These are phyloP conservation scores for Aphanomyces stellatus DNA, from an alignment of 352 stramenopile species.

Conservation along the genomic window DNA sequence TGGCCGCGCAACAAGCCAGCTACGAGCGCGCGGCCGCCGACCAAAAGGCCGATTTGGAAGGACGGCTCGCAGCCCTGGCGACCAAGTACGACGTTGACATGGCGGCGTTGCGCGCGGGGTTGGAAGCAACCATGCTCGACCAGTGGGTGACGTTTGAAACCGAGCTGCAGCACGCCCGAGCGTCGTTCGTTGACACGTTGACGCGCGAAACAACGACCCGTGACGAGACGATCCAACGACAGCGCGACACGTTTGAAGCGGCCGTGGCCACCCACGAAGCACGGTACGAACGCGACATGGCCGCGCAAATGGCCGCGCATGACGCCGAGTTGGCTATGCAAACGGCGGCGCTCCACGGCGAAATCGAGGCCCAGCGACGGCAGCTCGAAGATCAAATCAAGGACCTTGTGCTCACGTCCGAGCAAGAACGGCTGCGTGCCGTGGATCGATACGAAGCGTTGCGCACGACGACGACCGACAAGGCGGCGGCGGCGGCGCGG, in stretches of 20 bases:
- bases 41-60: neutral
- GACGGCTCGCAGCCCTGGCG: neutral
- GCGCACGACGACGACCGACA: too few relatives aligned
- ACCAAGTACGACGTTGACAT: neutral
- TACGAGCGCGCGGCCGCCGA: neutral
- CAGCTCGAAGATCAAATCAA: neutral
- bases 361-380: neutral
- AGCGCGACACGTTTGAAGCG: neutral
- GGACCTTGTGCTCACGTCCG: neutral
- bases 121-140: neutral
- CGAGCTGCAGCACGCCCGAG: neutral
- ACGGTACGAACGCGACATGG: neutral
- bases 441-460: too few relatives aligned
- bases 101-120: neutral
- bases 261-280: neutral
- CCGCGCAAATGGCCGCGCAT: neutral
- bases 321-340: neutral
- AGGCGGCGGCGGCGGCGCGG: too few relatives aligned
- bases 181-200: neutral
- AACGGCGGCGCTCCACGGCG: neutral
- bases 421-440: too few relatives aligned
- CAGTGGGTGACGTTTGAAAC: neutral
- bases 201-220: neutral
- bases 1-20: neutral
- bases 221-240: neutral